Evolutionary conservation across 768 basidiomycete species (phyloP).

Genomic region (Hydnum rufescens): DNA sequence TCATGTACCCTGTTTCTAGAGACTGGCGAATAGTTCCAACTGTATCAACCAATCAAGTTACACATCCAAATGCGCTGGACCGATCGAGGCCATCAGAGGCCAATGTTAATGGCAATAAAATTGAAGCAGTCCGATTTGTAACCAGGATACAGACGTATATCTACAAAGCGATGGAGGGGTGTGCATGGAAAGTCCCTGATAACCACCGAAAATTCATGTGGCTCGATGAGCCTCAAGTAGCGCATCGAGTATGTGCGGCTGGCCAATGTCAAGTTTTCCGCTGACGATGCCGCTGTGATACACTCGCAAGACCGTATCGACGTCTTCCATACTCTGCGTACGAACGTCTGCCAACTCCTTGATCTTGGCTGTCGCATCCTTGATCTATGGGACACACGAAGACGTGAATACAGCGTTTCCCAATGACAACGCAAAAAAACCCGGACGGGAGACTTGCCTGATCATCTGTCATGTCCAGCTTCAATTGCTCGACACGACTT

Average conservation of each 20-base stretch:
- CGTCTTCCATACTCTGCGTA: conserved; percentile 98
- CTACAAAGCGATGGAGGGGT: no score
- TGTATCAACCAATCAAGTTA: no score
- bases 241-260: conserved; percentile 76
- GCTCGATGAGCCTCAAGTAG: conserved; percentile 63
- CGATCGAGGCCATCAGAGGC: no score
- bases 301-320: conserved; percentile 86
- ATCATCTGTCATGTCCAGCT: conserved; percentile 73
- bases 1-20: no score
- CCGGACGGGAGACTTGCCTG: no score
- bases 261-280: conserved; percentile 84
- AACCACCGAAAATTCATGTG: no score
- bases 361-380: conserved; percentile 98
- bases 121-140: no score
- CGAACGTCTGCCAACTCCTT: conserved; percentile 98
- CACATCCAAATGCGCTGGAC: no score
- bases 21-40: no score
- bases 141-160: no score
- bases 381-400: conserved; percentile 42
- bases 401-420: not conserved
- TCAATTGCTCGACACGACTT: conserved; percentile 94
- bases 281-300: conserved; percentile 89
- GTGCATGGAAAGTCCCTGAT: no score
- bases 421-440: not conserved
- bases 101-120: no score